These are phyloP conservation scores for Quercus lobata DNA, from an alignment of 331 rosid species.

Conservation along the genomic window DNA sequence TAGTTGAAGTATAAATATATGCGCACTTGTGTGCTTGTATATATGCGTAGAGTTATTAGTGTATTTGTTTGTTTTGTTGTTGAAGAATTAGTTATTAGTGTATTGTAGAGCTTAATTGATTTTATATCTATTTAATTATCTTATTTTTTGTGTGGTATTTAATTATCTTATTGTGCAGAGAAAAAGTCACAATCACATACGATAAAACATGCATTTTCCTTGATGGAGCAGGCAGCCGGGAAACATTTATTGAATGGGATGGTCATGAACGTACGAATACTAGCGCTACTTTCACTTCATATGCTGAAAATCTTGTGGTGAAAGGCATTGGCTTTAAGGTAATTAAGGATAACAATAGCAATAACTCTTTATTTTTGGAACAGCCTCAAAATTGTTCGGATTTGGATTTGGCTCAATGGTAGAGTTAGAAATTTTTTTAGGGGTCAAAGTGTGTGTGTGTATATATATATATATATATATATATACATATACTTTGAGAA, in stretches of 20 bases:
- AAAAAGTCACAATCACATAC: constrained; percentile 6
- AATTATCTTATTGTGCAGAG: constrained; percentile 17
- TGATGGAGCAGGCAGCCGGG: constrained; percentile 27
- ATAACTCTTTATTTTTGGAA: too few relatives aligned
- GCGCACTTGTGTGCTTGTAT: too few relatives aligned
- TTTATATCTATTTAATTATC: background rate
- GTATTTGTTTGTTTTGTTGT: background rate
- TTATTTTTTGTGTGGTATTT: background rate
- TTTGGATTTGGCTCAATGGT: too few relatives aligned
- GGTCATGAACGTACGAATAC: background rate
- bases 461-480: too few relatives aligned
- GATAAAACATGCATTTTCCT: constrained; percentile 34
- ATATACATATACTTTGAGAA: too few relatives aligned
- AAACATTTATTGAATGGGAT: background rate
- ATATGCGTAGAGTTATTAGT: too few relatives aligned
- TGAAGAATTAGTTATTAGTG: background rate
- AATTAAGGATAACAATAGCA: background rate
- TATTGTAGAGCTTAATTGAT: background rate
- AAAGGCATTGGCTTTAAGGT: constrained; percentile 41
- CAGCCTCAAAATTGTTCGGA: too few relatives aligned
- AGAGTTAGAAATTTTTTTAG: too few relatives aligned
- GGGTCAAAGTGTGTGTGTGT: too few relatives aligned
- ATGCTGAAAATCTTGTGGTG: constrained; percentile 18
- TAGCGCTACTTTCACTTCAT: constrained; percentile 20
- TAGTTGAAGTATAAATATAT: too few relatives aligned